Conservation (phyloP, 192 early-diverging fungal genomes). For the Chytriomyces sp. region DNA sequence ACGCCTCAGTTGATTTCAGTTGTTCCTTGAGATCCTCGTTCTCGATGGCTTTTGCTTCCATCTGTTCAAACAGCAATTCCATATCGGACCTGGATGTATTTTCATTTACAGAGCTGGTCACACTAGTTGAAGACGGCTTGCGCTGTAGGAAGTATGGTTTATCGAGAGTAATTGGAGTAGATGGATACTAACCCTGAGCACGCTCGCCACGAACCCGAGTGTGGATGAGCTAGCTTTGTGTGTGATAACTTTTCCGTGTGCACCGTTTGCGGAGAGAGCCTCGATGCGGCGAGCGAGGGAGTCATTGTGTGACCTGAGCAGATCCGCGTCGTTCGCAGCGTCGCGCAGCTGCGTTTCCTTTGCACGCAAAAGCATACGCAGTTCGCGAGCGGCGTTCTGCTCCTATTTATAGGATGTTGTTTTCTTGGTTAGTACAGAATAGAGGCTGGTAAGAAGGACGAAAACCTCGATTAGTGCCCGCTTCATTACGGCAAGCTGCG, state of each 20-base stretch:
- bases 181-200: too few species aligned
- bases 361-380: not conserved
- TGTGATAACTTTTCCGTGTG: not conserved
- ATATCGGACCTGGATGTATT: not conserved
- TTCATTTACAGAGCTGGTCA: not conserved
- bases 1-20: not conserved
- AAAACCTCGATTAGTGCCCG: conserved; percentile 7
- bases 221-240: not conserved
- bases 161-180: too few species aligned
- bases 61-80: conserved; percentile 5
- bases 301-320: not conserved
- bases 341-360: not conserved
- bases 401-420: not conserved
- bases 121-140: not conserved
- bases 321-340: conserved; percentile 1
- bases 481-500: conserved; percentile 17
- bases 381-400: conserved; percentile 1
- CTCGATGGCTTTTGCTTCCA: conserved; percentile 17
- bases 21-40: conserved; percentile 2
- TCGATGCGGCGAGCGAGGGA: conserved; percentile 9
- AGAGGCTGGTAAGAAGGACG: not conserved
- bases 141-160: conserved; percentile 6
- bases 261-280: not conserved
- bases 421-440: too few species aligned
- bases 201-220: too few species aligned